These are phyloP conservation scores for Lupinus albus DNA, from an alignment of 306 rosid genomes.

Conservation along the genomic window DNA sequence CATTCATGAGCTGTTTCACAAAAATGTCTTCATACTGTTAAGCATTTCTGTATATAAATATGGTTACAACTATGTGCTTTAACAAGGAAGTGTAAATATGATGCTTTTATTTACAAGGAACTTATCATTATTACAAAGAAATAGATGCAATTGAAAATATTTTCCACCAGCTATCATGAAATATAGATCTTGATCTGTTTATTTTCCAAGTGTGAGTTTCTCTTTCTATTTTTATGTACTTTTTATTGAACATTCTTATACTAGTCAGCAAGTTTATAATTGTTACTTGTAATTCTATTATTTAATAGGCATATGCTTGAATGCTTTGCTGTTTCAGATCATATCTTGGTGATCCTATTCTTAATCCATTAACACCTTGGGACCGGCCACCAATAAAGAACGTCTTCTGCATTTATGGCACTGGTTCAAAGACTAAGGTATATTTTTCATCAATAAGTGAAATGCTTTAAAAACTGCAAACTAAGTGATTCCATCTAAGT, in stretches of 20 bases:
- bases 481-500: slow-evolving; percentile 28
- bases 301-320: slow-evolving; percentile 29
- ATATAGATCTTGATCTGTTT: slow-evolving; percentile 21
- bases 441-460: slow-evolving; percentile 33
- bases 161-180: slow-evolving; percentile 29
- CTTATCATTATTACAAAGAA: slow-evolving; percentile 9
- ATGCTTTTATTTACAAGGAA: slow-evolving; percentile 15
- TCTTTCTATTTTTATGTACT: slow-evolving; percentile 18
- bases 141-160: neutral
- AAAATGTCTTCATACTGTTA: no score
- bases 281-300: slow-evolving; percentile 30
- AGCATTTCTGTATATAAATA: neutral
- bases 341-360: slow-evolving; percentile 78
- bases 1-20: no score
- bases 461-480: slow-evolving; percentile 31
- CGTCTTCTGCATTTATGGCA: slow-evolving; percentile 87
- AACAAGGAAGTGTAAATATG: slow-evolving; percentile 6
- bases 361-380: slow-evolving; percentile 96
- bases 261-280: neutral
- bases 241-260: slow-evolving; percentile 10
- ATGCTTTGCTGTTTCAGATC: slow-evolving; percentile 63
- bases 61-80: slow-evolving; percentile 17
- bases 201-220: slow-evolving; percentile 11
- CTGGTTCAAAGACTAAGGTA: slow-evolving; percentile 91
- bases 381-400: slow-evolving; percentile 95